A percentile compares a stretch with the other conserved stretches of the same genome.
These are phyloP conservation scores for Penicillium maclennaniae DNA, from an alignment of 495 filamentous ascomycete species.

Conservation along the genomic window DNA sequence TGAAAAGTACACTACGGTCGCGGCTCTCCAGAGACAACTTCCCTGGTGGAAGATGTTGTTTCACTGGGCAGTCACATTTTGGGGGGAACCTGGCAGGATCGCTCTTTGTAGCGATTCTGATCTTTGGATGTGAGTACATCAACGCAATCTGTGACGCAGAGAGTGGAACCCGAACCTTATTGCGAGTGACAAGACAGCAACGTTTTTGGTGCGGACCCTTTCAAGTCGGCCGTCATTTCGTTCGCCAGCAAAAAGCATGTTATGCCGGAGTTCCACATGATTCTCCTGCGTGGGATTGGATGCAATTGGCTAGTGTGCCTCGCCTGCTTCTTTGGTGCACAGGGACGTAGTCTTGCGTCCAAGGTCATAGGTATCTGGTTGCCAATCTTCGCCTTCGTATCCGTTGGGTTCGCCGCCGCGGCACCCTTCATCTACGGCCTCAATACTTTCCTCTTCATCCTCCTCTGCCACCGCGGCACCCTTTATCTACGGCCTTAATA, in stretches of 20 bases:
- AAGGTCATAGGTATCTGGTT: slow-evolving; percentile 63
- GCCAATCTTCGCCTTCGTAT: slow-evolving; percentile 60
- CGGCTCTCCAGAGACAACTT: slow-evolving; percentile 49
- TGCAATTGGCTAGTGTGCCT: slow-evolving; percentile 65
- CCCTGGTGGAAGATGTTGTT: slow-evolving; percentile 46
- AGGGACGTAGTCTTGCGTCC: slow-evolving; percentile 49
- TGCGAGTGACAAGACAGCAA: slow-evolving; percentile 44
- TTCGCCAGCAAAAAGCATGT: slow-evolving; percentile 55
- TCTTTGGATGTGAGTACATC: slow-evolving; percentile 50
- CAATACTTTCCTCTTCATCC: too few relatives aligned
- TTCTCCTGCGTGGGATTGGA: slow-evolving; percentile 58
- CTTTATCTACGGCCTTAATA: too few relatives aligned
- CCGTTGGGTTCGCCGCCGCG: slow-evolving; percentile 25
- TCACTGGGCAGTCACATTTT: slow-evolving; percentile 56
- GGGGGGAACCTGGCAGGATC: slow-evolving; percentile 59
- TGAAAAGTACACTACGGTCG: slow-evolving; percentile 50
- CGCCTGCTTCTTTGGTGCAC: slow-evolving; percentile 53
- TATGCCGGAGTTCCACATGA: slow-evolving; percentile 53
- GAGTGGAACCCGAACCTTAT: too few relatives aligned
- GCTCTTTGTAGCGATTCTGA: slow-evolving; percentile 55
- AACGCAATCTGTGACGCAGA: too few relatives aligned
- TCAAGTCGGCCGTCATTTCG: slow-evolving; percentile 44
- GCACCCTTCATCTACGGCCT: too few relatives aligned
- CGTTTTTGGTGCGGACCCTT: slow-evolving; percentile 50
- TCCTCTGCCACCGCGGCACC: too few relatives aligned